A percentile compares a stretch with the other conserved stretches of the same genome.
Conservation (phyloP, 352 stramenopile species). For the Pythium insidiosum region DNA sequence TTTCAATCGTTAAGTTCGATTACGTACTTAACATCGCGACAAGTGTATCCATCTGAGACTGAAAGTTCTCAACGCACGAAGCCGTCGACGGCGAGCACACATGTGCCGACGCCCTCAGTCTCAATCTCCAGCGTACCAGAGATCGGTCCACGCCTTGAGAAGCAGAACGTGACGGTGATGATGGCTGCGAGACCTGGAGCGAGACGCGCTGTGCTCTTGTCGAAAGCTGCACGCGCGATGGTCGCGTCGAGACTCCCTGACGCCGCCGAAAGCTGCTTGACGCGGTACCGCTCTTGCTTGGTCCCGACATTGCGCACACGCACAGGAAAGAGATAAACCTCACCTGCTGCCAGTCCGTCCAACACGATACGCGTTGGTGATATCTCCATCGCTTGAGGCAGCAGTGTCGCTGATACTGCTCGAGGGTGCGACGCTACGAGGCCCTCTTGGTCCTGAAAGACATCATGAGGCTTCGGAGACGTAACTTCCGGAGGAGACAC, state of each 20-base stretch:
- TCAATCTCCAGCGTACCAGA: conserved; percentile 34
- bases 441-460: conserved; percentile 3
- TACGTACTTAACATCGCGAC: conserved; percentile 3
- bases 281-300: conserved; percentile 60
- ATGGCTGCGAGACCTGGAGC: conserved; percentile 49
- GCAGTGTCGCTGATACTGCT: conserved; percentile 17
- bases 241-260: conserved; percentile 26
- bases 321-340: conserved; percentile 64
- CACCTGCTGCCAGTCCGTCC: conserved; percentile 21
- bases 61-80: conserved; percentile 27
- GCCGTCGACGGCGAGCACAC: conserved; percentile 40
- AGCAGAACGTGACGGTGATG: conserved; percentile 53
- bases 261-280: conserved; percentile 33
- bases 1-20: too few species aligned
- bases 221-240: conserved; percentile 45
- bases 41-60: conserved; percentile 4
- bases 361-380: conserved; percentile 34
- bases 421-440: background rate
- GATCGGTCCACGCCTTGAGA: conserved; percentile 39
- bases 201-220: conserved; percentile 47
- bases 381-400: conserved; percentile 52
- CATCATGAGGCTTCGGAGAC: conserved; percentile 1
- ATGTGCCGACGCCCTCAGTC: conserved; percentile 39
- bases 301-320: conserved; percentile 59
- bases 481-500: too few species aligned